Conservation (phyloP, 2,329 filamentous ascomycete genomes). For the Fusarium torulosum region DNA sequence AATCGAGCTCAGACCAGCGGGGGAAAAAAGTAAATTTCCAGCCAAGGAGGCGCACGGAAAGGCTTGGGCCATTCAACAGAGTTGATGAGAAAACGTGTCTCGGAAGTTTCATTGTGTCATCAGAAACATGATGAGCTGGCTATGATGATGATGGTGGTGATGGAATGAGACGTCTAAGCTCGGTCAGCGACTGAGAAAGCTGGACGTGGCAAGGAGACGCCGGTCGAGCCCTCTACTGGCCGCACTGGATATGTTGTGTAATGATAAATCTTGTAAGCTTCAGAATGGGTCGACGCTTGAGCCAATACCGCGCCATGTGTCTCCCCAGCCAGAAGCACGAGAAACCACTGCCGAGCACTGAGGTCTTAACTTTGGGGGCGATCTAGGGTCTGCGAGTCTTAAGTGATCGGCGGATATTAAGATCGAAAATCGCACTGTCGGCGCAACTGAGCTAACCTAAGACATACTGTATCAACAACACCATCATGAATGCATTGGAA, state of each 20-base stretch:
- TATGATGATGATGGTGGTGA: slow-evolving; percentile 37
- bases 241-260: slow-evolving; percentile 27
- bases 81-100: slow-evolving; percentile 38
- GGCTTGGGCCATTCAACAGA: slow-evolving; percentile 35
- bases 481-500: slow-evolving; percentile 30
- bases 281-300: slow-evolving; percentile 21
- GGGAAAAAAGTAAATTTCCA: slow-evolving; percentile 4
- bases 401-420: slow-evolving; percentile 1
- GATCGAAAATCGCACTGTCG: slow-evolving; percentile 30
- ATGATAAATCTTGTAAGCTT: slow-evolving; percentile 22
- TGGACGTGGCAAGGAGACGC: slow-evolving; percentile 37
- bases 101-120: slow-evolving; percentile 37
- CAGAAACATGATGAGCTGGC: slow-evolving; percentile 43
- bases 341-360: slow-evolving; percentile 7
- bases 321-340: slow-evolving; percentile 21
- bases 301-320: slow-evolving; percentile 37
- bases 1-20: slow-evolving; percentile 3
- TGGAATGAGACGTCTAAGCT: slow-evolving; percentile 33
- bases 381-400: slow-evolving; percentile 1
- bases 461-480: slow-evolving; percentile 19
- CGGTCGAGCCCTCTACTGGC: slow-evolving; percentile 33
- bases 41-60: slow-evolving; percentile 5
- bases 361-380: background rate
- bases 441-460: slow-evolving; percentile 21
- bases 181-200: slow-evolving; percentile 35